A percentile compares a stretch with the other conserved stretches of the same genome.
phyloP scores from a whole-genome alignment of 2,329 filamentous ascomycete species.

The Fusarium coicis region DNA sequence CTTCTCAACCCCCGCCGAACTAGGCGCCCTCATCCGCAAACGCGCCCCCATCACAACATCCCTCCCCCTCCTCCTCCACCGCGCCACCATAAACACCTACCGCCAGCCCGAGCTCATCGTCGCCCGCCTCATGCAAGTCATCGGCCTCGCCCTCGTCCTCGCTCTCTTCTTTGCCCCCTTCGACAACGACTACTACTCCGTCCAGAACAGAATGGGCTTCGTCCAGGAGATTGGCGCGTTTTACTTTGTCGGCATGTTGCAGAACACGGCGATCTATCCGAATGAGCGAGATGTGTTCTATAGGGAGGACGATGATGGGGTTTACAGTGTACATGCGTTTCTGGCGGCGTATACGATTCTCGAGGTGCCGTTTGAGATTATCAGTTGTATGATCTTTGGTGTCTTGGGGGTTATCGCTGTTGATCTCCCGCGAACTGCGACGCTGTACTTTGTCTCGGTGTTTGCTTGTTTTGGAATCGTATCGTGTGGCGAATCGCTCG shows the following conservation, averaged over 20 bases:
- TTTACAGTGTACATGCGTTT: slow-evolving; percentile 78
- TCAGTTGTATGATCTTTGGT: slow-evolving; percentile 73
- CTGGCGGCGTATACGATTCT: slow-evolving; percentile 75
- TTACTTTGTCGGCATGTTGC: slow-evolving; percentile 81
- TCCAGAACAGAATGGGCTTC: slow-evolving; percentile 80
- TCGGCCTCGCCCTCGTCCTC: slow-evolving; percentile 71
- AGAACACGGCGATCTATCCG: slow-evolving; percentile 81
- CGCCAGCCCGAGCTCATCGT: slow-evolving; percentile 73
- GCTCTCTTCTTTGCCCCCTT: slow-evolving; percentile 78
- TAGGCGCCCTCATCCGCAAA: slow-evolving; percentile 74
- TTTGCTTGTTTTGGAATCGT: slow-evolving; percentile 80
- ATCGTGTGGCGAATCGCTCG: slow-evolving; percentile 78
- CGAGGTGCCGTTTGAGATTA: slow-evolving; percentile 77
- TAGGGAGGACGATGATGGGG: slow-evolving; percentile 77
- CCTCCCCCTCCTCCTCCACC: slow-evolving; percentile 74
- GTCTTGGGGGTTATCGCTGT: slow-evolving; percentile 72
- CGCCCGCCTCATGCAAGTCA: slow-evolving; percentile 74
- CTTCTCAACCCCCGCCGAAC: slow-evolving; percentile 75
- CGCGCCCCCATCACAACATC: slow-evolving; percentile 70
- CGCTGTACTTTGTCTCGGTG: slow-evolving; percentile 74
- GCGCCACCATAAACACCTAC: slow-evolving; percentile 75
- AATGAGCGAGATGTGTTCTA: slow-evolving; percentile 80
- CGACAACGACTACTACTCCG: slow-evolving; percentile 72
- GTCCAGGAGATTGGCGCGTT: slow-evolving; percentile 77
- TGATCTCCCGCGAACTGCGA: slow-evolving; percentile 69